phyloP scores from a whole-genome alignment of 345 rosid species.

The Populus euphratica region DNA sequence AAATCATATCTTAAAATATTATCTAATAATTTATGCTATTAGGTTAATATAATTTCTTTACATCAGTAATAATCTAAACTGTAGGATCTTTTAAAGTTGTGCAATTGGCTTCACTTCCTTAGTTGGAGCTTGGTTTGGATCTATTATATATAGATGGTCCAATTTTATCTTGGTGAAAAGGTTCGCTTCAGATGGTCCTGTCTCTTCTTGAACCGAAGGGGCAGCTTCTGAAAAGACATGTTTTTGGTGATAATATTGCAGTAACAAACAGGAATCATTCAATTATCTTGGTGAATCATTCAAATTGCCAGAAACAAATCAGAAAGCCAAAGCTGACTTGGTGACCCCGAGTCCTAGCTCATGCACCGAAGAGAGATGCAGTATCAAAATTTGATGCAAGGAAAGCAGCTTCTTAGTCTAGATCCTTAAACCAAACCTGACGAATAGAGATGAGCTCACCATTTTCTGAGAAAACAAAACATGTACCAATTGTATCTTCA shows the following conservation, averaged over 20 bases:
- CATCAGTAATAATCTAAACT: not conserved
- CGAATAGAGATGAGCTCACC: slow-evolving; percentile 22
- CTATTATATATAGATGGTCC: slow-evolving; percentile 17
- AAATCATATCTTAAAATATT: too few relatives aligned
- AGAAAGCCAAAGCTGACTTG: not conserved
- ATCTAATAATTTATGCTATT: too few relatives aligned
- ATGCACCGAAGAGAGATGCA: not conserved
- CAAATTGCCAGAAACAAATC: not conserved
- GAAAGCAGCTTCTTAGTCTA: not conserved
- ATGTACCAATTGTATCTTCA: slow-evolving; percentile 59
- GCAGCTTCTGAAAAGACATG: slow-evolving; percentile 30
- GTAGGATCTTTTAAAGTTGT: slow-evolving; percentile 50
- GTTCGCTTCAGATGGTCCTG: slow-evolving; percentile 47
- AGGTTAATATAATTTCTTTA: too few relatives aligned
- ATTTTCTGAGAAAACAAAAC: slow-evolving; percentile 47
- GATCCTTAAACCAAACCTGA: not conserved
- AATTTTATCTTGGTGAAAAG: slow-evolving; percentile 14
- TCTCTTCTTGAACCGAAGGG: slow-evolving; percentile 37
- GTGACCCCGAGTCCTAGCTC: not conserved
- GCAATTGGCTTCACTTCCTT: slow-evolving; percentile 56
- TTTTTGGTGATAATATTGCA: not conserved
- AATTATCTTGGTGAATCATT: not conserved
- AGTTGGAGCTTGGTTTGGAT: slow-evolving; percentile 36
- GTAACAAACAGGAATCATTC: not conserved
- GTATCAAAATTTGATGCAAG: not conserved